These are phyloP conservation scores for Panicum virgatum DNA, from an alignment of 202 grass and related monocot species.

Conservation along the genomic window DNA sequence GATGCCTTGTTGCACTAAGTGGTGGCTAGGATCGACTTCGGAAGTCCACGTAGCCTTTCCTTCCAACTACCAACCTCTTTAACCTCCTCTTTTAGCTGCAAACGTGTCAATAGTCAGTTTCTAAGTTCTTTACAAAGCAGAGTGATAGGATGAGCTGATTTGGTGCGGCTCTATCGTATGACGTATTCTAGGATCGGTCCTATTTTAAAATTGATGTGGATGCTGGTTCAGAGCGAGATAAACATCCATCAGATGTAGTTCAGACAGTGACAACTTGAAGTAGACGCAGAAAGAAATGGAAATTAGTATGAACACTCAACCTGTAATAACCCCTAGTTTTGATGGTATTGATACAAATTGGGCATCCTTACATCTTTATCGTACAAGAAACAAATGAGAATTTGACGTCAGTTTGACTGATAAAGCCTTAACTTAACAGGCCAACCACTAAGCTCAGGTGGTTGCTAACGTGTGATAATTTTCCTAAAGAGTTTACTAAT, in stretches of 20 bases:
- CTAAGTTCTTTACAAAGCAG: not conserved
- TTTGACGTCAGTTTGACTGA: not conserved
- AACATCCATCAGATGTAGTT: not conserved
- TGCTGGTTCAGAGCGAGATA: not conserved
- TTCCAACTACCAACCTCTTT: not conserved
- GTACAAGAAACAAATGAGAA: not conserved
- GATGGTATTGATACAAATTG: not conserved
- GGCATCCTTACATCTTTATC: not conserved
- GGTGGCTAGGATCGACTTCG: not conserved
- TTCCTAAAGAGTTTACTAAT: not conserved
- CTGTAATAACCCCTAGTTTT: not conserved
- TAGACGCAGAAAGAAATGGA: not conserved
- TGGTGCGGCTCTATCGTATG: not conserved
- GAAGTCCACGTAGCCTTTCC: slow-evolving; percentile 5
- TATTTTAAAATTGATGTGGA: slow-evolving; percentile 7
- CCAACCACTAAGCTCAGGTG: no score
- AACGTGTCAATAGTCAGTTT: not conserved
- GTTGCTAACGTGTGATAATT: not conserved
- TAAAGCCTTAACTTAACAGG: no score
- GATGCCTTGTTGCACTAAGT: slow-evolving; percentile 33
- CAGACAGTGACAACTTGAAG: not conserved
- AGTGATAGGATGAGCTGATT: not conserved
- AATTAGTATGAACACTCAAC: not conserved
- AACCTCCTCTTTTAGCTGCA: not conserved
- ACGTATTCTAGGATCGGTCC: not conserved